phyloP scores from a whole-genome alignment of 192 early-diverging fungal species.

The Entomortierella chlamydospora region DNA sequence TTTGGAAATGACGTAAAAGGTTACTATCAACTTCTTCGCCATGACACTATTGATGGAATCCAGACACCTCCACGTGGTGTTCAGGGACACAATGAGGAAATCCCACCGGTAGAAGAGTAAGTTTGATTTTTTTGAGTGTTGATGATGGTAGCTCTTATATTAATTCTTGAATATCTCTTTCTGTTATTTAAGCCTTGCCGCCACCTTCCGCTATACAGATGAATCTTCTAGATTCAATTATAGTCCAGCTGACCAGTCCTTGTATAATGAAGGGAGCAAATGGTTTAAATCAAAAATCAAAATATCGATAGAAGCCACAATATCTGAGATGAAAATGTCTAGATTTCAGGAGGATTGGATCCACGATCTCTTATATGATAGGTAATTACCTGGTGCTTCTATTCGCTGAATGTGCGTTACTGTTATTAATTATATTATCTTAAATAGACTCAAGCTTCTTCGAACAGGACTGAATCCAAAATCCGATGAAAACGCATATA shows the following conservation, averaged over 20 bases:
- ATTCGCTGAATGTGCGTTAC: background rate
- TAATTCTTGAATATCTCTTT: slow-evolving; percentile 7
- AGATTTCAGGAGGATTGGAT: slow-evolving; percentile 23
- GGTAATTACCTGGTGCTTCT: background rate
- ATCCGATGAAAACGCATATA: slow-evolving; percentile 12
- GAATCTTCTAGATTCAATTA: background rate
- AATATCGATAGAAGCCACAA: slow-evolving; percentile 10
- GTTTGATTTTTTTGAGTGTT: slow-evolving; percentile 16
- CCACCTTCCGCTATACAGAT: background rate
- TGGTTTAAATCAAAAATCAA: slow-evolving; percentile 23
- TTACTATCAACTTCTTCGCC: no score
- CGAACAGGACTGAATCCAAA: slow-evolving; percentile 6
- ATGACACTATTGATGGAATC: background rate
- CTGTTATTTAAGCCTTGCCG: slow-evolving; percentile 13
- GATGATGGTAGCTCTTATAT: background rate
- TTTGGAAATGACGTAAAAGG: no score
- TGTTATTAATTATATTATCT: background rate
- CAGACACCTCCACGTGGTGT: slow-evolving; percentile 15
- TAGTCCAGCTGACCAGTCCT: background rate
- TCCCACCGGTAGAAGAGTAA: slow-evolving; percentile 13
- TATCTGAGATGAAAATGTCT: slow-evolving; percentile 20
- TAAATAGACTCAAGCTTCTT: slow-evolving; percentile 4
- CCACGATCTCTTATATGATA: slow-evolving; percentile 17
- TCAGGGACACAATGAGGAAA: slow-evolving; percentile 18
- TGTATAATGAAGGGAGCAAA: slow-evolving; percentile 13